Conservation (phyloP, 2,329 filamentous ascomycete species). For the Aspergillus latus region DNA sequence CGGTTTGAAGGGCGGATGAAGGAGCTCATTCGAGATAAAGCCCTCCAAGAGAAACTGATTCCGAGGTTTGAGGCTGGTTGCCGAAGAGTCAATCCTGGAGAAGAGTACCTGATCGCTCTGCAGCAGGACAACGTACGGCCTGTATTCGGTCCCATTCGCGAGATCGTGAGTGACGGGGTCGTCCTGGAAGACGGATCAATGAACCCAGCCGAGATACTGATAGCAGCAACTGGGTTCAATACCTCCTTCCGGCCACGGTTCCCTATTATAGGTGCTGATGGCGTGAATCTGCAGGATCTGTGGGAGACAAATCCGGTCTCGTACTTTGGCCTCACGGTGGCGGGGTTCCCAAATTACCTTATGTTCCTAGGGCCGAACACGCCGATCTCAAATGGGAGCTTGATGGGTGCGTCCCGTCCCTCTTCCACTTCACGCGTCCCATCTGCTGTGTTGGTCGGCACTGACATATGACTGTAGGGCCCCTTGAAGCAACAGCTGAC, state of each 20-base stretch:
- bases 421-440: no score
- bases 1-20: slow-evolving; percentile 32
- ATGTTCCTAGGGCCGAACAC: slow-evolving; percentile 35
- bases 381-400: slow-evolving; percentile 19
- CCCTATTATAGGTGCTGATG: slow-evolving; percentile 40
- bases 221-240: slow-evolving; percentile 24
- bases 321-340: slow-evolving; percentile 49
- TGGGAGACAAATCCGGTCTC: slow-evolving; percentile 44
- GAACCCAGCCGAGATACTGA: slow-evolving; percentile 14
- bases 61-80: slow-evolving; percentile 47
- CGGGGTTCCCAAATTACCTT: slow-evolving; percentile 50
- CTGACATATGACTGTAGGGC: slow-evolving; percentile 29
- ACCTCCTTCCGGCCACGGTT: slow-evolving; percentile 44
- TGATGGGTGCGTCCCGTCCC: background rate
- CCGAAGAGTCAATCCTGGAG: slow-evolving; percentile 38
- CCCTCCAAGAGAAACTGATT: slow-evolving; percentile 46
- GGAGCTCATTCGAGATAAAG: slow-evolving; percentile 37
- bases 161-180: slow-evolving; percentile 37
- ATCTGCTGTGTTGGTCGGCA: background rate
- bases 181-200: slow-evolving; percentile 22
- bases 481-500: slow-evolving; percentile 39
- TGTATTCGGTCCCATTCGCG: slow-evolving; percentile 42
- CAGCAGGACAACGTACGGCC: slow-evolving; percentile 47
- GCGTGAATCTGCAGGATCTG: slow-evolving; percentile 43
- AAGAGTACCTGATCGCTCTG: slow-evolving; percentile 45